A percentile compares a stretch with the other conserved stretches of the same genome.
phyloP scores from a whole-genome alignment of 2,329 filamentous ascomycete species.

The Aspergillus sp. region DNA sequence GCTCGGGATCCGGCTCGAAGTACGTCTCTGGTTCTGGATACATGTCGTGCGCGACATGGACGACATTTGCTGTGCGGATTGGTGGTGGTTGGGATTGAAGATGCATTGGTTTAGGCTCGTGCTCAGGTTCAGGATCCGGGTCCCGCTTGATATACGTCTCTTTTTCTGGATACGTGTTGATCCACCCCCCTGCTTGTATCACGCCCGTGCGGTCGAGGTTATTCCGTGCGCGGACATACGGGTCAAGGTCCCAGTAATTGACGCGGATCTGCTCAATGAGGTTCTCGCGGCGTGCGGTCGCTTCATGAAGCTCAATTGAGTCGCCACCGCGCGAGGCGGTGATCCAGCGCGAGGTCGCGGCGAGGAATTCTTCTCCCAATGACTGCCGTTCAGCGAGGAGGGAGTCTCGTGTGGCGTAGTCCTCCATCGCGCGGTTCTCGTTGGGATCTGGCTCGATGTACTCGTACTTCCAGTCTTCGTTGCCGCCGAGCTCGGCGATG shows the following conservation, averaged over 20 bases:
- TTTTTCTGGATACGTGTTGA: conserved; percentile 67
- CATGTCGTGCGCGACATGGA: neutral
- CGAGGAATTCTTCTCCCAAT: conserved; percentile 73
- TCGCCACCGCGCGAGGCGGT: conserved; percentile 49
- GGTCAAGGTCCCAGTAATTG: conserved; percentile 89
- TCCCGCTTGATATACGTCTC: no score
- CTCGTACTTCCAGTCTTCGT: conserved; percentile 78
- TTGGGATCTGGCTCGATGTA: conserved; percentile 76
- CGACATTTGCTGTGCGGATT: no score
- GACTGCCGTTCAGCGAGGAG: conserved; percentile 66
- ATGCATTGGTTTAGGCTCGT: no score
- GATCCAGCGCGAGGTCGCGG: conserved; percentile 75
- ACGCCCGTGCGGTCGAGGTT: conserved; percentile 80
- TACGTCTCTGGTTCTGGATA: neutral
- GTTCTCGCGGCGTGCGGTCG: conserved; percentile 62
- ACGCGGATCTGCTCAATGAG: conserved; percentile 67
- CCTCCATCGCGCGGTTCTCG: conserved; percentile 75
- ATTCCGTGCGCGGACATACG: conserved; percentile 77
- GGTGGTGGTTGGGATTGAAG: no score
- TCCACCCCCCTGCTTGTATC: conserved; percentile 46
- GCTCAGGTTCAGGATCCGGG: no score
- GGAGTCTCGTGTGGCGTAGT: conserved; percentile 63
- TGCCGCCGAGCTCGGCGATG: conserved; percentile 77
- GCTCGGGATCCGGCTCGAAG: neutral
- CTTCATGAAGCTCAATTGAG: conserved; percentile 47